These are phyloP conservation scores for Pseudocercospora pini-densiflorae DNA, from an alignment of 2,329 filamentous ascomycete species.

Conservation along the genomic window DNA sequence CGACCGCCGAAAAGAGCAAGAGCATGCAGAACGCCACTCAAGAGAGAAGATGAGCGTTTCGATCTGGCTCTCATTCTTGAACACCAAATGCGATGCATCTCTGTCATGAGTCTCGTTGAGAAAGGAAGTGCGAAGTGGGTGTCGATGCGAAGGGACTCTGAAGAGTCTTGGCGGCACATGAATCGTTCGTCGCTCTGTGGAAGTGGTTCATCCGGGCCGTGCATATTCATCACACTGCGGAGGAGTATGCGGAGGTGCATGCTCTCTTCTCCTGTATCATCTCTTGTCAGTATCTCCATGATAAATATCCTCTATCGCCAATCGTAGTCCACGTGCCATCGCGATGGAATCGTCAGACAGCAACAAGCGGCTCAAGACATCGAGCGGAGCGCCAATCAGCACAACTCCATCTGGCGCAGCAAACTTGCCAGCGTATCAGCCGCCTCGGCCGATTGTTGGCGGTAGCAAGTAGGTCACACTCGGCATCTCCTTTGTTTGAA, in stretches of 20 bases:
- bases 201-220: constrained; percentile 7
- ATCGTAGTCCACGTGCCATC: constrained; percentile 1
- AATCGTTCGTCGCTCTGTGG: neutral
- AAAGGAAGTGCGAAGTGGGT: too few relatives aligned
- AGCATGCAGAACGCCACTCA: too few relatives aligned
- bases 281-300: neutral
- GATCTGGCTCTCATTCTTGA: too few relatives aligned
- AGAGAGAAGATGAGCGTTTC: too few relatives aligned
- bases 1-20: too few relatives aligned
- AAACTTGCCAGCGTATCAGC: constrained; percentile 36
- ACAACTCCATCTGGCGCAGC: constrained; percentile 26
- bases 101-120: too few relatives aligned
- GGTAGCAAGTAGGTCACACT: constrained; percentile 26
- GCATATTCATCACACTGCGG: neutral
- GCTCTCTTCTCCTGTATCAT: neutral
- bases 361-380: constrained; percentile 38
- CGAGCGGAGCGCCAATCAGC: constrained; percentile 34
- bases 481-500: constrained; percentile 8
- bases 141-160: too few relatives aligned
- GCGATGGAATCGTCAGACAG: constrained; percentile 29
- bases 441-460: constrained; percentile 25
- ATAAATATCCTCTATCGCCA: neutral
- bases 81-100: too few relatives aligned
- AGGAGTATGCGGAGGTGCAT: neutral
- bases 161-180: constrained; percentile 1